Percentiles rank a stretch among this genome's conserved stretches.
phyloP scores from a whole-genome alignment of 2,329 filamentous ascomycete species.

The Arachnomyces sp. region DNA sequence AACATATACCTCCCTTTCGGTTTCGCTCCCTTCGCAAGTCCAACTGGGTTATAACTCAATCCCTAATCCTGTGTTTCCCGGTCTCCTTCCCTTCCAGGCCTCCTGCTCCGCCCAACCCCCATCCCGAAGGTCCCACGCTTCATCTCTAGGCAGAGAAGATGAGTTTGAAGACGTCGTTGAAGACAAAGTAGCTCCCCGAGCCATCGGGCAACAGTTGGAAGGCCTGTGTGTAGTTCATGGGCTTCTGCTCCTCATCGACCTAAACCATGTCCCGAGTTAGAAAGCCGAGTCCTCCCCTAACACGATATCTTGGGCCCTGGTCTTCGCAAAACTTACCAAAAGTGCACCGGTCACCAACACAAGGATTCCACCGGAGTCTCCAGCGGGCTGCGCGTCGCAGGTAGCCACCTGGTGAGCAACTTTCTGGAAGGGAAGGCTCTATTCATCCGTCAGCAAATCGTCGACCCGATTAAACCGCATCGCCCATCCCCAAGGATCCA shows the following conservation, averaged over 20 bases:
- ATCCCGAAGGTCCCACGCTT: slow-evolving; percentile 3
- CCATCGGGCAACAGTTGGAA: slow-evolving; percentile 74
- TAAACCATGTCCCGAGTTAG: slow-evolving; percentile 27
- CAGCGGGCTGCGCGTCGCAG: slow-evolving; percentile 73
- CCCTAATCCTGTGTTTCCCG: neutral
- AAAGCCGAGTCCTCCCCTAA: slow-evolving; percentile 8
- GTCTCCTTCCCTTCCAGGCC: neutral
- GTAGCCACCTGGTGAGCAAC: slow-evolving; percentile 71
- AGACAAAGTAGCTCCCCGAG: slow-evolving; percentile 67
- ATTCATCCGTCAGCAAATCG: slow-evolving; percentile 12
- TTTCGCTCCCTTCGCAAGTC: too few species aligned
- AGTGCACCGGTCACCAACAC: slow-evolving; percentile 85
- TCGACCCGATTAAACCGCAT: neutral
- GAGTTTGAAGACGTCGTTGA: slow-evolving; percentile 92
- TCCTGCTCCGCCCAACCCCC: neutral
- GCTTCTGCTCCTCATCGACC: slow-evolving; percentile 77
- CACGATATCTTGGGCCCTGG: neutral
- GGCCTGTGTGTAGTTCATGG: slow-evolving; percentile 83
- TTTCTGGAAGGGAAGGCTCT: slow-evolving; percentile 73
- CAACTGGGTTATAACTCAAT: neutral
- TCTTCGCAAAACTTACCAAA: slow-evolving; percentile 49
- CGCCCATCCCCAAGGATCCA: neutral
- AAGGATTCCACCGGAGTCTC: slow-evolving; percentile 60
- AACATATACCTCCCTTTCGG: too few species aligned
- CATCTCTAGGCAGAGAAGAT: slow-evolving; percentile 47